These are phyloP conservation scores for Globisporangium solare DNA, from an alignment of 352 stramenopile genomes.

Conservation along the genomic window DNA sequence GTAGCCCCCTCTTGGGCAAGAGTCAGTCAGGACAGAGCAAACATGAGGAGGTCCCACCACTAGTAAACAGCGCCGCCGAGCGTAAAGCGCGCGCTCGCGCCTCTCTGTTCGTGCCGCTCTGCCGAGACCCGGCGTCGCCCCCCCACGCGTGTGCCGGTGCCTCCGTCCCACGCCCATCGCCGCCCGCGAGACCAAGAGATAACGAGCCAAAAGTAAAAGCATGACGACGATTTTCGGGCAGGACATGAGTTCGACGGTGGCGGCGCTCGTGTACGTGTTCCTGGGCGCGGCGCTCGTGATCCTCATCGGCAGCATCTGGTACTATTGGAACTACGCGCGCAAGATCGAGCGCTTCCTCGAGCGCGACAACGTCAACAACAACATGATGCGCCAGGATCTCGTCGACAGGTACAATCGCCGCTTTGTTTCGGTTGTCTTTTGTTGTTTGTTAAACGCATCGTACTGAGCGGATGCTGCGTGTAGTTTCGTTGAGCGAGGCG, in stretches of 20 bases:
- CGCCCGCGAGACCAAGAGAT: too few species aligned
- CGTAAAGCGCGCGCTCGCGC: too few species aligned
- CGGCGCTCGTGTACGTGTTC: constrained; percentile 74
- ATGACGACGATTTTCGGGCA: constrained; percentile 85
- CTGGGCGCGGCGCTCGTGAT: constrained; percentile 66
- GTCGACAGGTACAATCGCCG: constrained; percentile 45
- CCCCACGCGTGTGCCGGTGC: too few species aligned
- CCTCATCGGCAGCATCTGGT: constrained; percentile 70
- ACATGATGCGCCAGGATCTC: constrained; percentile 86
- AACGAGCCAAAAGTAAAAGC: not conserved
- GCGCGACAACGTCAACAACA: constrained; percentile 84
- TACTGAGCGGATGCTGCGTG: constrained; percentile 1
- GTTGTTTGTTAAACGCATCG: not conserved
- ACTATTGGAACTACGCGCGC: constrained; percentile 86
- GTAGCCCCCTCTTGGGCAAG: too few species aligned
- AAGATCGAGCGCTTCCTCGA: constrained; percentile 84
- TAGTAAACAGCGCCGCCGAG: too few species aligned
- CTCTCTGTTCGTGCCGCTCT: too few species aligned
- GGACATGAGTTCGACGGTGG: constrained; percentile 60
- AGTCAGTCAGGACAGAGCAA: too few species aligned
- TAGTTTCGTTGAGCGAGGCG: constrained; percentile 69
- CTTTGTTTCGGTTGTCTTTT: constrained; percentile 1
- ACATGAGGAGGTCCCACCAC: too few species aligned
- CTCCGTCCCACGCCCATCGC: too few species aligned
- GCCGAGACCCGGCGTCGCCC: too few species aligned